phyloP scores from a whole-genome alignment of 106 monocot species.

The Acorus calamus region DNA sequence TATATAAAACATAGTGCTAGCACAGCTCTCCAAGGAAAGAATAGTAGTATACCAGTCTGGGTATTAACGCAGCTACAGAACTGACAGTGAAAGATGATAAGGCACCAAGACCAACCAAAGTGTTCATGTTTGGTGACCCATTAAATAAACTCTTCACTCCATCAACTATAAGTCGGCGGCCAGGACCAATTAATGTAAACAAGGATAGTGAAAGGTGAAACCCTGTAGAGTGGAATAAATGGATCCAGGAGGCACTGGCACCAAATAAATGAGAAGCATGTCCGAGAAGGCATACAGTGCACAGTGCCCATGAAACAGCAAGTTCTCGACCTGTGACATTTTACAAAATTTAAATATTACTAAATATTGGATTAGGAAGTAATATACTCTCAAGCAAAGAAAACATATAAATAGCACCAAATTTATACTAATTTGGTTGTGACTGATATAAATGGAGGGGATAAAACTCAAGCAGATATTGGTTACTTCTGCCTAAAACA shows the following conservation, averaged over 20 bases:
- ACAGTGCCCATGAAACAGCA: constrained; percentile 95
- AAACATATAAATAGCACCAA: not conserved
- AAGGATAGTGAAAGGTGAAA: constrained; percentile 89
- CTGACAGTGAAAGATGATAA: constrained; percentile 95
- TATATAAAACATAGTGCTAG: too few relatives aligned
- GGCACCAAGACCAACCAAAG: constrained; percentile 96
- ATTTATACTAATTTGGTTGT: not conserved
- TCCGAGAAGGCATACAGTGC: constrained; percentile 88
- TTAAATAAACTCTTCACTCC: constrained; percentile 67
- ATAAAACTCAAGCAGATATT: too few relatives aligned
- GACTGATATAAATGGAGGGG: not conserved
- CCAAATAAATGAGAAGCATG: constrained; percentile 75
- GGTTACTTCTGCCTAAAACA: too few relatives aligned
- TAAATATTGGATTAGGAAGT: not conserved
- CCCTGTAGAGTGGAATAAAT: constrained; percentile 63
- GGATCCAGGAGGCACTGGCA: constrained; percentile 58
- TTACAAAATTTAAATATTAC: constrained; percentile 6
- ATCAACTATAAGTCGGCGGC: constrained; percentile 81
- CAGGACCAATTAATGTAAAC: constrained; percentile 80
- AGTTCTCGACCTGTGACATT: constrained; percentile 65
- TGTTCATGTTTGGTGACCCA: constrained; percentile 97
- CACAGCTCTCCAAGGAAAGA: not conserved
- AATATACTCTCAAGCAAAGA: not conserved
- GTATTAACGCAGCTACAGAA: constrained; percentile 64
- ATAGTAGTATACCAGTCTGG: constrained; percentile 62